Evolutionary conservation across 768 basidiomycete species (phyloP), one percentile per base, ranked within the genome.

Genomic region (Boletus vinaceobasis): DNA sequence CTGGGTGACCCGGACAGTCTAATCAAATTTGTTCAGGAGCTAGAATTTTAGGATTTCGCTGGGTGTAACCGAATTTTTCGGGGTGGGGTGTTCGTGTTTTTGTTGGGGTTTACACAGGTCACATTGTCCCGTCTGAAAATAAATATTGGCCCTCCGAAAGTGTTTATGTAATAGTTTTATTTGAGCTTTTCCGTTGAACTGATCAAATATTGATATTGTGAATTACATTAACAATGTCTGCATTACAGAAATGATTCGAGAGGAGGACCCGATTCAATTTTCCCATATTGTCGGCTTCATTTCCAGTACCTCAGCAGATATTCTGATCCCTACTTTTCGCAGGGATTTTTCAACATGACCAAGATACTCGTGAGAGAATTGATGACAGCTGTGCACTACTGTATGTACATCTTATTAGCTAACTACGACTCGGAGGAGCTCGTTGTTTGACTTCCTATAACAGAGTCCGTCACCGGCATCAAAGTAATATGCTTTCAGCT

Each of bases 11-110:
- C 43, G 15, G 46, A 46, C 19, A 8, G 39, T 23, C 50, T 43
- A 35, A 60, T 64, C 58, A 54, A 62, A 64, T 67, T 53, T 66
- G 67, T 53, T 59, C 49, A 59, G 45, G 64, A 60, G 58, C 43
- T 46, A 49, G 56, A 62, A 60, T 54, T 60, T 66, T 60, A 44
- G 46, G 61, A 68, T 59, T 69, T 67, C 60, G 60, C 67, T 66
- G 58, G 65, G 67, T 64, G 60, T 61, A 66, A 67, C 42, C 58
- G 65, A 67, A 65, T 67, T 69, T 66, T 62, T 61, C 46, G 17
- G 53, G 66, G 66, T 49, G 62, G 66, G 61, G 61, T 62, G 62
- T 69, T 58, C 23, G 56, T 29, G 53, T 61, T 63, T 66, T 58
- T 58, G 58, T 55, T 68, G 59, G 65, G 66, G 66, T 68, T 50